Conservation (phyloP, 176 grass and related monocot species). For the Carex littledalei region DNA sequence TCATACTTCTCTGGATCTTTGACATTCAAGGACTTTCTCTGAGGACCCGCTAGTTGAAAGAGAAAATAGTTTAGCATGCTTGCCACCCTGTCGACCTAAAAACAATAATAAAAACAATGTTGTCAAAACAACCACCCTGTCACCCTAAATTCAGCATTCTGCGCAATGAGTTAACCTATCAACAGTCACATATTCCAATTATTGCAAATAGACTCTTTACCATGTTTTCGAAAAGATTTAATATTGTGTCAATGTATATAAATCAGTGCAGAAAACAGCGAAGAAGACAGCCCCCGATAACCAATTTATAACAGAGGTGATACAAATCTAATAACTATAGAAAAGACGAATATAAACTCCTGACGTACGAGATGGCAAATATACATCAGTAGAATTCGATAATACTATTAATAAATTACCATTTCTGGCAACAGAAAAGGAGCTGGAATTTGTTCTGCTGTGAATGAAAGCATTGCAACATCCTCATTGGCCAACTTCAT, state of each 20-base stretch:
- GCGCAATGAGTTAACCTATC: not conserved
- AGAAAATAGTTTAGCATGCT: conserved; percentile 99
- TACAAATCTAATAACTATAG: not conserved
- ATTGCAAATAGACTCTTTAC: not conserved
- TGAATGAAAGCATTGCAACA: conserved; percentile 95
- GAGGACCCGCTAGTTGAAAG: conserved; percentile 93
- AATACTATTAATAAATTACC: conserved; percentile 41
- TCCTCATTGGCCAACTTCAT: conserved; percentile 99
- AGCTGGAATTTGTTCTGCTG: conserved; percentile 95
- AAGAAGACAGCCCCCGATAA: not conserved
- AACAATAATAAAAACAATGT: not conserved
- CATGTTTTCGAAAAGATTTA: not conserved
- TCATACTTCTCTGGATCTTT: conserved; percentile 99
- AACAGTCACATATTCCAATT: not conserved
- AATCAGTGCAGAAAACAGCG: not conserved
- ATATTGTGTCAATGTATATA: not conserved
- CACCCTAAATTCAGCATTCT: conserved; percentile 8
- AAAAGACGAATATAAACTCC: not conserved
- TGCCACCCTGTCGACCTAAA: conserved; percentile 90
- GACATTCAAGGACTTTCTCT: conserved; percentile 92
- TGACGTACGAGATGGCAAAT: not conserved
- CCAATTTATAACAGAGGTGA: not conserved
- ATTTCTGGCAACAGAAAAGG: conserved; percentile 97
- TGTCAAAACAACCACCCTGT: not conserved
- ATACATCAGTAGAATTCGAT: not conserved